Percentiles rank a stretch among this genome's conserved stretches.
These are phyloP conservation scores for Volutella citrinella DNA, from an alignment of 2,329 filamentous ascomycete genomes.

Conservation along the genomic window DNA sequence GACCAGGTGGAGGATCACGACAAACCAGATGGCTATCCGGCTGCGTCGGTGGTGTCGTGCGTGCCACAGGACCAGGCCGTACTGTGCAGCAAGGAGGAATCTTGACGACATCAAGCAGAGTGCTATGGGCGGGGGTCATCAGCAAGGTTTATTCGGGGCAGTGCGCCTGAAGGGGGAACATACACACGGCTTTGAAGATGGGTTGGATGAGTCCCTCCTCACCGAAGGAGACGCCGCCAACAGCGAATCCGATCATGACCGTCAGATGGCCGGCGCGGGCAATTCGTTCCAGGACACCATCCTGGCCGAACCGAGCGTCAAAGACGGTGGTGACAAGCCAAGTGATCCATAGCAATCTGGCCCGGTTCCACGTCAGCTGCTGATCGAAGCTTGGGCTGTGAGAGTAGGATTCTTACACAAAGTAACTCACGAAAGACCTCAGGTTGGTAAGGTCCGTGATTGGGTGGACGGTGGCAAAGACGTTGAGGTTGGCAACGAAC, in stretches of 20 bases:
- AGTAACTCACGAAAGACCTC: conserved; percentile 5
- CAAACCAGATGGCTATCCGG: conserved; percentile 1
- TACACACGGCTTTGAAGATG: conserved; percentile 7
- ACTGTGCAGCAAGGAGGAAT: conserved; percentile 6
- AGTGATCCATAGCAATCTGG: conserved; percentile 10
- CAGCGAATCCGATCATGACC: conserved; percentile 9
- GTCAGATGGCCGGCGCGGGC: conserved; percentile 7
- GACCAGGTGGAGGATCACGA: conserved; percentile 2
- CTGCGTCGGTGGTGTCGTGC: conserved; percentile 3
- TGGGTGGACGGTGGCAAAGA: conserved; percentile 10
- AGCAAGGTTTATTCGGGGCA: too few relatives aligned
- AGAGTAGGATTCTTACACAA: conserved; percentile 2
- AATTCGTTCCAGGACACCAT: conserved; percentile 6
- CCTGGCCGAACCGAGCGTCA: conserved; percentile 9
- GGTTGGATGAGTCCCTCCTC: conserved; percentile 1
- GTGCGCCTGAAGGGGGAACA: not conserved
- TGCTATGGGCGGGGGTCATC: not conserved
- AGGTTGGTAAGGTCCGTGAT: conserved; percentile 6
- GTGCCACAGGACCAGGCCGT: conserved; percentile 4
- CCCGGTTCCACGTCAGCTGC: too few relatives aligned
- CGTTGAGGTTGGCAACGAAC: conserved; percentile 12
- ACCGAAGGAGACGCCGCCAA: conserved; percentile 6
- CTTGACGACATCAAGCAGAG: conserved; percentile 5
- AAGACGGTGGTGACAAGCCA: conserved; percentile 8
- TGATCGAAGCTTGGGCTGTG: conserved; percentile 1